A percentile compares a stretch with the other conserved stretches of the same genome.
Conservation (phyloP, 106 monocot species). For the Amphibolis antarctica region DNA sequence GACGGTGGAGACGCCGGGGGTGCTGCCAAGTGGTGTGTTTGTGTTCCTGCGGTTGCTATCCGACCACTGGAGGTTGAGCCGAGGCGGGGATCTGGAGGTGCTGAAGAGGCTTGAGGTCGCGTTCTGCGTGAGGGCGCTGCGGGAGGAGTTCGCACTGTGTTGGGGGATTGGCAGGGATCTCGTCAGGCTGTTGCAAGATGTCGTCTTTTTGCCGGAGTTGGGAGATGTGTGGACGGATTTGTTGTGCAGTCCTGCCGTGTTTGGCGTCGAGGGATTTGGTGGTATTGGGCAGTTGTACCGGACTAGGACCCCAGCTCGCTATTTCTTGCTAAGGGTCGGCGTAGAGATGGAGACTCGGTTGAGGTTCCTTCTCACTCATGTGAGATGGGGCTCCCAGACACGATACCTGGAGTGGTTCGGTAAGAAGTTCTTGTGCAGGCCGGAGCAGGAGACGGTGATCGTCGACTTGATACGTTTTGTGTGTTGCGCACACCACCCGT, state of each 20-base stretch:
- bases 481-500: conserved; percentile 51
- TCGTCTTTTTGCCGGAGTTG: conserved; percentile 50
- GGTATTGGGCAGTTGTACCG: conserved; percentile 48
- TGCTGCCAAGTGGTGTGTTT: conserved; percentile 34
- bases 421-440: conserved; percentile 40
- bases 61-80: conserved; percentile 50
- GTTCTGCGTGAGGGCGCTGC: conserved; percentile 47
- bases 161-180: conserved; percentile 55
- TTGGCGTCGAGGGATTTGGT: conserved; percentile 26
- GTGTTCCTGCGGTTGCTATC: conserved; percentile 52
- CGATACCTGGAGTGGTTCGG: conserved; percentile 83
- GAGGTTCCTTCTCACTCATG: conserved; percentile 64
- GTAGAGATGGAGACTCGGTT: conserved; percentile 66
- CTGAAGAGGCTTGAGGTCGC: conserved; percentile 47
- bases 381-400: conserved; percentile 63
- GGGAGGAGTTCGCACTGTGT: conserved; percentile 48
- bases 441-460: conserved; percentile 44
- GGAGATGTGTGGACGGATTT: conserved; percentile 58
- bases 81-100: conserved; percentile 16
- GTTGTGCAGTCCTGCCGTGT: conserved; percentile 19
- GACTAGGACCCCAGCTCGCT: conserved; percentile 32
- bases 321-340: conserved; percentile 36
- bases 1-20: background rate
- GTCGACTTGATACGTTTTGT: conserved; percentile 49
- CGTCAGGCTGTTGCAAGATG: conserved; percentile 58